Conservation (phyloP, 441 rosid species). For the Adansonia rubrostipa region DNA sequence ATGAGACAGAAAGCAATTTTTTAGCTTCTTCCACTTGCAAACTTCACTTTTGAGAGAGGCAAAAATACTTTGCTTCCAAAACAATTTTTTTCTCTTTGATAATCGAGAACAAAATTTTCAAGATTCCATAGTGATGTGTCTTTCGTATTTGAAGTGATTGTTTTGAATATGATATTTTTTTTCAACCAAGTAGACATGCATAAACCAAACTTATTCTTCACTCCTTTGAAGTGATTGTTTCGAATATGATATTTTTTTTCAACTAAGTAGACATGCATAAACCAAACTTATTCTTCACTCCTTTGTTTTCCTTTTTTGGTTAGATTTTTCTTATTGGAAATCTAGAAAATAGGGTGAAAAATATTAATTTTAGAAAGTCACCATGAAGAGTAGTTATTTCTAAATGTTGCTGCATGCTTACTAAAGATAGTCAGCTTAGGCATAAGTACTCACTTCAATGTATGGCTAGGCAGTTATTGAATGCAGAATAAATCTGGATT, state of each 20-base stretch:
- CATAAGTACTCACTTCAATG: background rate
- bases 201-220: background rate
- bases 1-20: background rate
- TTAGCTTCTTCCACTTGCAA: background rate
- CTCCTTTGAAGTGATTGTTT: background rate
- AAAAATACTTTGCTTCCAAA: background rate
- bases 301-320: background rate
- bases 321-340: background rate
- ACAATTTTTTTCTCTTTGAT: background rate
- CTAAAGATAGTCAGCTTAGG: constrained; percentile 2
- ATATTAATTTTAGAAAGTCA: background rate
- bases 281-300: background rate
- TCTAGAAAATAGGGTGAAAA: background rate
- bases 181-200: background rate
- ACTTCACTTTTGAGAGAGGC: background rate
- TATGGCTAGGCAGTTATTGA: background rate
- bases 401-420: background rate
- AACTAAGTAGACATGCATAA: background rate
- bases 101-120: background rate
- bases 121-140: background rate
- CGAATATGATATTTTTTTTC: background rate
- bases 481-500: background rate
- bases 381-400: background rate
- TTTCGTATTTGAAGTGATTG: background rate
- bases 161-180: background rate